Percentiles rank a stretch among this genome's conserved stretches.
These are phyloP conservation scores for Pyrus bretschneideri DNA, from an alignment of 306 rosid species.

Conservation along the genomic window DNA sequence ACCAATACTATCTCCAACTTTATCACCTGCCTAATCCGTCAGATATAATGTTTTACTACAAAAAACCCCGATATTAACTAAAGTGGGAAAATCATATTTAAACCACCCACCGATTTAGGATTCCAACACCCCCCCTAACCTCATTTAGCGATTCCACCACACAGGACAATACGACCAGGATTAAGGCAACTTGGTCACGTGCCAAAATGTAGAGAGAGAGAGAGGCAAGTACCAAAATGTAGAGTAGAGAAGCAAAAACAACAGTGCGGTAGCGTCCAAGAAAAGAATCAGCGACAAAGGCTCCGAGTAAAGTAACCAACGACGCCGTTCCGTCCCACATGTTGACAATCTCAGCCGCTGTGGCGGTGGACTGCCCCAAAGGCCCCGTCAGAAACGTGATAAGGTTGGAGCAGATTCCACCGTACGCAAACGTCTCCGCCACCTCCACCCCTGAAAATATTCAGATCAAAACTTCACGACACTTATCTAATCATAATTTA, in stretches of 20 bases:
- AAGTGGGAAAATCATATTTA: accelerated
- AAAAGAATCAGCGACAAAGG: slow-evolving; percentile 45
- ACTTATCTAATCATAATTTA: too few species aligned
- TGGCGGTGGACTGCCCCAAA: slow-evolving; percentile 38
- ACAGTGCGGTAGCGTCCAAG: slow-evolving; percentile 58
- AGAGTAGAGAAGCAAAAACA: slow-evolving; percentile 34
- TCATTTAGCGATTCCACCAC: too few species aligned
- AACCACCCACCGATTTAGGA: too few species aligned
- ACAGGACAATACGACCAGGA: neutral
- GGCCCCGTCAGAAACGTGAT: slow-evolving; percentile 46
- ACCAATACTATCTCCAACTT: too few species aligned
- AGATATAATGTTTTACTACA: accelerated
- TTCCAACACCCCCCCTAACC: too few species aligned
- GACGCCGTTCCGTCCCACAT: slow-evolving; percentile 48
- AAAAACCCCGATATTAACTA: too few species aligned
- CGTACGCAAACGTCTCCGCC: slow-evolving; percentile 48
- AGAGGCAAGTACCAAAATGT: slow-evolving; percentile 27
- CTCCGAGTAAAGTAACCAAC: slow-evolving; percentile 45
- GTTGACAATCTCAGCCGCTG: slow-evolving; percentile 47
- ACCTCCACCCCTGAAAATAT: slow-evolving; percentile 33
- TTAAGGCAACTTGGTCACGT: neutral
- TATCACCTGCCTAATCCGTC: accelerated
- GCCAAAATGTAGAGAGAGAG: neutral
- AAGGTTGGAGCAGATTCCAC: slow-evolving; percentile 39
- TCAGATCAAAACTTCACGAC: neutral